Base-by-base conservation (phyloP, 257 asterid species). In the Solanum pinnatisectum region DNA sequence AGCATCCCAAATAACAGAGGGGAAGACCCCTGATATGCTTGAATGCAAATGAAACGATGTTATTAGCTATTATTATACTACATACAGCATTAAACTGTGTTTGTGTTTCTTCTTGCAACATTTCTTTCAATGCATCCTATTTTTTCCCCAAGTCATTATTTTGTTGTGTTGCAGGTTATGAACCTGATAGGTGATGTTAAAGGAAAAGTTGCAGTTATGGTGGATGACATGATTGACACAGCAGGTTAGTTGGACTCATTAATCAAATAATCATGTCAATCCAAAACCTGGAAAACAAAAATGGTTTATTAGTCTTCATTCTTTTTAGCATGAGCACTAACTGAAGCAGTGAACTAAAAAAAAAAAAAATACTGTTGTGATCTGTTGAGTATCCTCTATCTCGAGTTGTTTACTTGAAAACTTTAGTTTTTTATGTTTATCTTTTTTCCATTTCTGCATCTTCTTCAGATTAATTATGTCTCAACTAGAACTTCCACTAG, bases 141-240 rank as follows among this genome's bases (percentile, higher is more conserved):
- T 30, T 16, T 79, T 37, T 71, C 42, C 49, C 88, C 42, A 82
- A 83, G 60, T 84, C 78, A 36, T 49, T 40, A 56, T 40, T 67
- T 32, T 82, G 87, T 71, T 85, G 8, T 20, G 67, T 86, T 90
- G 65, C 93, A 96, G 99, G 99, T 96, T 83, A 94, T 96, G 99
- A 96, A 96, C 92, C 91, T 96, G 91, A 96, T 96, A 87, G 99
- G 99, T 89, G 99, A 96, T 89, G 99, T 96, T 83, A 92, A 92
- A 91, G 99, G 99, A 82, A 96, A 96, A 92, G 97, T 96, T 90
- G 99, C 99, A 6, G 99, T 96, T 49, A 95, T 96, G 99, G 94
- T 96, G 87, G 99, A 96, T 92, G 99, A 96, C 93, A 96, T 96
- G 99, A 96, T 96, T 88, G 99, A 96, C 91, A 96, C 99, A 8